Conservation (phyloP, 495 filamentous ascomycete genomes). For the Podospora pseudoanserina region DNA sequence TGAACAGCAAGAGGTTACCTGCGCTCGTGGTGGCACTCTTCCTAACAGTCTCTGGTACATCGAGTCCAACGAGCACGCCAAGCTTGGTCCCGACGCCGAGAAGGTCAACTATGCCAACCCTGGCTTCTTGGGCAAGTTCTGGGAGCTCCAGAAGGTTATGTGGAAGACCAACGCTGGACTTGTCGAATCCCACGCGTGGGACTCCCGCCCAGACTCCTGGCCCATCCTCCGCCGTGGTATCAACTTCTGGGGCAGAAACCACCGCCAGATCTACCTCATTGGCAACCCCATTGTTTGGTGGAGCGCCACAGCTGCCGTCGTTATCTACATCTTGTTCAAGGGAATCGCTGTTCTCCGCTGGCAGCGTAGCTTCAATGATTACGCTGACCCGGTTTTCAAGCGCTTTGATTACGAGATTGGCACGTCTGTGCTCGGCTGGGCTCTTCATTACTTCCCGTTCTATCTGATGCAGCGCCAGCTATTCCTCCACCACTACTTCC, state of each 20-base stretch:
- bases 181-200: conserved; percentile 95
- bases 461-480: conserved; percentile 92
- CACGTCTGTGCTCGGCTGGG: conserved; percentile 84
- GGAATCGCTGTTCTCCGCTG: conserved; percentile 82
- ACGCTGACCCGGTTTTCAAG: conserved; percentile 75
- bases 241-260: conserved; percentile 97
- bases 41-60: conserved; percentile 98
- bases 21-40: conserved; percentile 84
- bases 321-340: conserved; percentile 77
- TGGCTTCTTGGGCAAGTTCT: conserved; percentile 97
- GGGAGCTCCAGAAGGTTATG: conserved; percentile 99
- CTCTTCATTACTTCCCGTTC: conserved; percentile 96
- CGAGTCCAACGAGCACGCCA: conserved; percentile 80
- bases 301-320: conserved; percentile 77
- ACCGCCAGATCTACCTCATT: conserved; percentile 93
- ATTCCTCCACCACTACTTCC: conserved; percentile 91
- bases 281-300: conserved; percentile 97
- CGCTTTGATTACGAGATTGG: conserved; percentile 97
- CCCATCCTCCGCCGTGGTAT: conserved; percentile 90
- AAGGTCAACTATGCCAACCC: conserved; percentile 94
- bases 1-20: conserved; percentile 97
- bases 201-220: conserved; percentile 92
- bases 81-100: conserved; percentile 68
- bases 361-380: conserved; percentile 90
- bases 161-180: conserved; percentile 97